These are phyloP conservation scores for Backusella tuberculispora DNA, from an alignment of 192 early-diverging fungal species.

Conservation along the genomic window DNA sequence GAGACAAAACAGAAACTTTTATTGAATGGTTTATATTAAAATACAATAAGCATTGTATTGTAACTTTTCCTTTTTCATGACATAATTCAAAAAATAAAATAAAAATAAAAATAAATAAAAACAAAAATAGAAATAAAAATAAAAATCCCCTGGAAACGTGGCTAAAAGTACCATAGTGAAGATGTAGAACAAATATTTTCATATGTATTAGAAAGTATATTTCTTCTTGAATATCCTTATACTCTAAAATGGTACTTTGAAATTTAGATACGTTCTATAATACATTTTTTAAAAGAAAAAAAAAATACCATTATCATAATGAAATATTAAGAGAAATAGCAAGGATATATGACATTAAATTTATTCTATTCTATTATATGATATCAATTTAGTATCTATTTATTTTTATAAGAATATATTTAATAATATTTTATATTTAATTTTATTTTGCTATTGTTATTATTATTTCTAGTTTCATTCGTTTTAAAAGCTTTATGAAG, in stretches of 20 bases:
- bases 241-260: neutral
- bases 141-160: neutral
- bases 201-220: no score
- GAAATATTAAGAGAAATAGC: no score
- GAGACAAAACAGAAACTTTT: neutral
- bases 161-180: neutral
- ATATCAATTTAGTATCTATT: no score
- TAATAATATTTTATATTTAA: no score
- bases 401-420: no score
- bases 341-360: no score
- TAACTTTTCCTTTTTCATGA: neutral
- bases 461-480: neutral
- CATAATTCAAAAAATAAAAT: neutral
- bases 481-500: neutral
- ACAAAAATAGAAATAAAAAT: neutral
- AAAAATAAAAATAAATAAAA: neutral
- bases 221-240: neutral
- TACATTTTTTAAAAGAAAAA: no score
- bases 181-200: neutral
- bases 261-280: neutral
- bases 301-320: no score
- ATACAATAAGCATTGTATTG: neutral
- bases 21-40: constrained; percentile 8
- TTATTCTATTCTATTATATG: no score
- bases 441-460: neutral